Evolutionary conservation across 2,329 filamentous ascomycete species (phyloP).

Genomic region (Aquanectria penicillioides): DNA sequence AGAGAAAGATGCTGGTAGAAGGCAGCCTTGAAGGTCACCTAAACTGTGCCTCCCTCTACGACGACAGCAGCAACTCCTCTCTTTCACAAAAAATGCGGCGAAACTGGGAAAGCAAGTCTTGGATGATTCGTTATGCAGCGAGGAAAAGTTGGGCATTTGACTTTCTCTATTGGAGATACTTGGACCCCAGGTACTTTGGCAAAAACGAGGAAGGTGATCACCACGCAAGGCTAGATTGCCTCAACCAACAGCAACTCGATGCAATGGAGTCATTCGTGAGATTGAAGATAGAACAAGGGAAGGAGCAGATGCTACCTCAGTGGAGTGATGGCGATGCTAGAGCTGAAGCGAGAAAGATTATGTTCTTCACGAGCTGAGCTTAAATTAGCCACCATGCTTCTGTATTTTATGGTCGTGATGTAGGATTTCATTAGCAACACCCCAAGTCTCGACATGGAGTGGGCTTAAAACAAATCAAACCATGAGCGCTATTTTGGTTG

Average conservation of each 20-base stretch:
- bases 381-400: too few relatives aligned
- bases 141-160: conserved; percentile 52
- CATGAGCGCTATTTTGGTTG: too few relatives aligned
- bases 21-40: neutral
- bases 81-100: conserved; percentile 46
- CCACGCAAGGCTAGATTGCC: neutral
- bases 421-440: too few relatives aligned
- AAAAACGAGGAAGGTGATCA: neutral
- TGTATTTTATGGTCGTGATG: too few relatives aligned
- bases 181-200: conserved; percentile 49
- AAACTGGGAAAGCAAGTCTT: conserved; percentile 48
- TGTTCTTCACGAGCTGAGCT: too few relatives aligned
- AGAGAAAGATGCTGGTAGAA: neutral
- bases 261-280: neutral
- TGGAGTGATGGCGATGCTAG: too few relatives aligned
- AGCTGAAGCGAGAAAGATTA: too few relatives aligned
- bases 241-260: neutral
- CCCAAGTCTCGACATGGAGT: too few relatives aligned
- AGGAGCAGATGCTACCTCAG: neutral
- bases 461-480: too few relatives aligned
- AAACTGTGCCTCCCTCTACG: neutral
- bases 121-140: conserved; percentile 48
- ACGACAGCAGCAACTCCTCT: conserved; percentile 28
- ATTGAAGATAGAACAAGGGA: neutral
- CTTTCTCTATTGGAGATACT: conserved; percentile 48